A percentile compares a stretch with the other conserved stretches of the same genome.
Conservation (phyloP, 2,329 filamentous ascomycete species). For the Fusarium zealandicum region DNA sequence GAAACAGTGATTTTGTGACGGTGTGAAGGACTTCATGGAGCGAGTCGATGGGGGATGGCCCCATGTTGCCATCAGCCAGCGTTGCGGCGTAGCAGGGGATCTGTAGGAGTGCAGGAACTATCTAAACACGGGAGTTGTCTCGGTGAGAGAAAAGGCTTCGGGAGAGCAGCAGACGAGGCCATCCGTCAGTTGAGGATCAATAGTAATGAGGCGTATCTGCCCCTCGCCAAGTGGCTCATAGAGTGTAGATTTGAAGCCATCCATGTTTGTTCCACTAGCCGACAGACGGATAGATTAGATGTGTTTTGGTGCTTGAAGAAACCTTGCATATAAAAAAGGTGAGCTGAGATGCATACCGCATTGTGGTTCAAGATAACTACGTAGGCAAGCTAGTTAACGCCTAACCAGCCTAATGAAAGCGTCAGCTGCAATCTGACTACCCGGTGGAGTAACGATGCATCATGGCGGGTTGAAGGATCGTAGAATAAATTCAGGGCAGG, state of each 20-base stretch:
- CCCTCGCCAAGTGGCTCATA: slow-evolving; percentile 5
- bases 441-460: too few relatives aligned
- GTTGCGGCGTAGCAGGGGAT: slow-evolving; percentile 1
- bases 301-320: too few relatives aligned
- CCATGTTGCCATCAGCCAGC: slow-evolving; percentile 14
- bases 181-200: slow-evolving; percentile 1
- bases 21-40: slow-evolving; percentile 10
- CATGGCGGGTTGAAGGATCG: too few relatives aligned
- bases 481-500: too few relatives aligned
- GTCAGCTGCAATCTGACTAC: too few relatives aligned
- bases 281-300: too few relatives aligned
- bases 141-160: slow-evolving; percentile 7
- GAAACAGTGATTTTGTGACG: background rate
- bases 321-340: too few relatives aligned
- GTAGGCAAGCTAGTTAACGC: too few relatives aligned
- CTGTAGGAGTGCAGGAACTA: slow-evolving; percentile 9
- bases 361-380: too few relatives aligned
- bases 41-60: slow-evolving; percentile 2
- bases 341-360: too few relatives aligned
- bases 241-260: background rate
- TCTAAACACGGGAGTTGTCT: background rate
- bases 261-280: background rate
- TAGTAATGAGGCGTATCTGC: slow-evolving; percentile 11
- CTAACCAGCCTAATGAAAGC: too few relatives aligned
- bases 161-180: slow-evolving; percentile 10